Base-by-base conservation (phyloP, 805 yeast genomes). In the Alloascoidea africana region DNA sequence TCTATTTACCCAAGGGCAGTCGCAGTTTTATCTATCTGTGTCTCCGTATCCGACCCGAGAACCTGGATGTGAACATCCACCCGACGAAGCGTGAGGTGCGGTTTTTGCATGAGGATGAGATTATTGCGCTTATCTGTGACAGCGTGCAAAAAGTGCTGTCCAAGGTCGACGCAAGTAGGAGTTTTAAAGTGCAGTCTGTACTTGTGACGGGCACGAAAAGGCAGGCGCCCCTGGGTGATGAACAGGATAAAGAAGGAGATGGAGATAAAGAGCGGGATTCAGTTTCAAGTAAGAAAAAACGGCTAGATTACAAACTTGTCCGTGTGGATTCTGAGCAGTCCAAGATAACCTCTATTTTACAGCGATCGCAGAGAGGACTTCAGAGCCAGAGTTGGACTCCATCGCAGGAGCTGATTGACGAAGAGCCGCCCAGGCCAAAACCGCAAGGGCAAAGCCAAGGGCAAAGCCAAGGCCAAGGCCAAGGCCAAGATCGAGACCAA, bases 11-110 rank as follows among this genome's bases (percentile, higher is more conserved):
- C 0, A 82, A 78, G 46, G 93, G 93, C 0, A 64, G 63, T 34
- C 72, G 66, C 45, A 79, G 94, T 0, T 91, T 91, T 51, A 65
- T 83, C 1, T 91, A 86, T 54, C 41, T 91, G 38, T 65, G 82
- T 36, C 52, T 91, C n/a, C 60, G 60, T 14, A 72, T 91, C 2
- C 60, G 65, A 16, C 82, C 96, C 1, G 58, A 57, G 23, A 76
- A 77, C 42, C 65, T 91, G 4, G 98, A 91, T 53, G 97, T 91
- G 13, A 91, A 91, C 52, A 77, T 91, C 11, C 98, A 91, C 51
- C 98, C 98, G 0, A 89, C 97, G 0, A 91, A 91, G 47, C 67
- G 89, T 41, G 96, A 89, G 48, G 96, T 91, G 2, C 55, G 93
- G 33, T 86, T 91, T 51, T 58, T 91, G 27, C 56, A 74, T 52